Evolutionary conservation across 225 moss, liverwort and hornwort species (phyloP).

Genomic region (Pseudisothecium myosuroides): DNA sequence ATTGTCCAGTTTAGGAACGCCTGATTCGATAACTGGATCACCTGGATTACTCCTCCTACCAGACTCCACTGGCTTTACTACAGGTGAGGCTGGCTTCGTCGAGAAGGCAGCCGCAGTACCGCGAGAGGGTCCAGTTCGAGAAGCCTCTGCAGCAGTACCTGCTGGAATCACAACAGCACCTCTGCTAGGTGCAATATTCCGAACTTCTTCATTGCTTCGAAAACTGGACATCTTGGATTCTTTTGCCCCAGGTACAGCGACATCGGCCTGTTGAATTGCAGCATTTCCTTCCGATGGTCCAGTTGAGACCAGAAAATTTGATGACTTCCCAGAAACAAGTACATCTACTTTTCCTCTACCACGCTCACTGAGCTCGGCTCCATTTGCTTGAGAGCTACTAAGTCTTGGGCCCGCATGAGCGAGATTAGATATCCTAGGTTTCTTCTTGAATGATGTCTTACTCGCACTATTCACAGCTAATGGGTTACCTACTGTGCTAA

Average conservation of each 20-base stretch:
- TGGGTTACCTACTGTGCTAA: neutral
- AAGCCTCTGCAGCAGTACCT: neutral
- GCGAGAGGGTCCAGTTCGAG: neutral
- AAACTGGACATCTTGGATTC: neutral
- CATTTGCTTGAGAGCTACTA: neutral
- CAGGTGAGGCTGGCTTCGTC: neutral
- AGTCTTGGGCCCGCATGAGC: neutral
- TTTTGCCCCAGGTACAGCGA: neutral
- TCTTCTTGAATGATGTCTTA: conserved; percentile 5
- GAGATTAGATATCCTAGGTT: neutral
- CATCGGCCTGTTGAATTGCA: neutral
- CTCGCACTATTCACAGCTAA: neutral
- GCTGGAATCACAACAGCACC: neutral
- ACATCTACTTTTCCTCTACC: neutral
- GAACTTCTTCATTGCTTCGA: neutral
- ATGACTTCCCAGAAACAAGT: neutral
- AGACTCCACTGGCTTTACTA: neutral
- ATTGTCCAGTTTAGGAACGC: neutral
- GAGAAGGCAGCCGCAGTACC: neutral
- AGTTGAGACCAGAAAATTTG: neutral
- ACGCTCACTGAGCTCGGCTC: neutral
- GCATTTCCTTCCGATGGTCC: neutral
- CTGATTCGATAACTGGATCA: neutral
- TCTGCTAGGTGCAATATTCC: neutral
- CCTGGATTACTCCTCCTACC: neutral